A percentile compares a stretch with the other conserved stretches of the same genome.
Evolutionary conservation across 345 rosid species (phyloP).

Genomic region (Cochlearia excelsa): DNA sequence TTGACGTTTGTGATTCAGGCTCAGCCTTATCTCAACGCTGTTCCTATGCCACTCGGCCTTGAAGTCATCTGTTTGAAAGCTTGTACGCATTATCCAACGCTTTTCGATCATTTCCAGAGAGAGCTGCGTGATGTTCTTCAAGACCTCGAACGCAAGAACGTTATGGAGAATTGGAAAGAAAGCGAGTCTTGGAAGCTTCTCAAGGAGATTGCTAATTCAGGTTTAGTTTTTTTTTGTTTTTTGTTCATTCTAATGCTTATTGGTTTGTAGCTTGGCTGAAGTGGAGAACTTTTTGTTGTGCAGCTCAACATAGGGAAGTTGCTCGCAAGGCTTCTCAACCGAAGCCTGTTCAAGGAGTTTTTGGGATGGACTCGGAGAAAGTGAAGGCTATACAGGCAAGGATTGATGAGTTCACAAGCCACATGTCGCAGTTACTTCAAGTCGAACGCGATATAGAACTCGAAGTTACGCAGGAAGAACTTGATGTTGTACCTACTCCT

Average conservation of each 20-base stretch:
- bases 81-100: slow-evolving; percentile 81
- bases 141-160: slow-evolving; percentile 47
- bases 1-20: slow-evolving; percentile 86
- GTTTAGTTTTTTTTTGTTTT: slow-evolving; percentile 31
- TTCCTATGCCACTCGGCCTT: slow-evolving; percentile 79
- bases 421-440: slow-evolving; percentile 80
- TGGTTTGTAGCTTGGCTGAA: slow-evolving; percentile 19
- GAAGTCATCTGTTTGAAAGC: slow-evolving; percentile 86
- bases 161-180: slow-evolving; percentile 61
- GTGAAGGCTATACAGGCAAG: slow-evolving; percentile 69
- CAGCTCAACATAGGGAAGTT: slow-evolving; percentile 86
- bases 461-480: slow-evolving; percentile 93
- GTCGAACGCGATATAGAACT: slow-evolving; percentile 89
- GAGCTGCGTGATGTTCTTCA: slow-evolving; percentile 81
- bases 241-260: not conserved
- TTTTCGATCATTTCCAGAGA: slow-evolving; percentile 92
- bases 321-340: slow-evolving; percentile 65
- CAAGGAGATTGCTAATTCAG: slow-evolving; percentile 89
- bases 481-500: slow-evolving; percentile 81
- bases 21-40: slow-evolving; percentile 75
- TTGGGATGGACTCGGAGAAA: slow-evolving; percentile 77
- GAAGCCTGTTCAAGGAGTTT: slow-evolving; percentile 69
- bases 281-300: slow-evolving; percentile 28
- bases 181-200: slow-evolving; percentile 84
- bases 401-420: slow-evolving; percentile 63